These are phyloP conservation scores for Phlebopus sp. DNA, from an alignment of 1,284 basidiomycete species.

Conservation along the genomic window DNA sequence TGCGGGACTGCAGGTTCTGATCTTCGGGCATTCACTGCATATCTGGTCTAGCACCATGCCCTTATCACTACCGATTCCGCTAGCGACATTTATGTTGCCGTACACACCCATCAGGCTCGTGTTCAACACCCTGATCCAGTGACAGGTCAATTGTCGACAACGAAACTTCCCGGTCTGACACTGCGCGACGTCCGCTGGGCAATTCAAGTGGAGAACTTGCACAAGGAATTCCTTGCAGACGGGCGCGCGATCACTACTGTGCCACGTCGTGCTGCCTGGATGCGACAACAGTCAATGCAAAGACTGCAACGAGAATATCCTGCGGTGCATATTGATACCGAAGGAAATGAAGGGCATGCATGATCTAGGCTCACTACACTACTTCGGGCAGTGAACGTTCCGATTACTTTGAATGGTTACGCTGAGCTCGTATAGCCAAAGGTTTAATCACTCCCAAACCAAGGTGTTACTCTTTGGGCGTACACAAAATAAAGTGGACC, in stretches of 20 bases:
- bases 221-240: slow-evolving; percentile 22
- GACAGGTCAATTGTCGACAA: slow-evolving; percentile 13
- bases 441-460: background rate
- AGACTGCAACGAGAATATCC: slow-evolving; percentile 25
- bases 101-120: slow-evolving; percentile 37
- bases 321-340: background rate
- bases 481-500: background rate
- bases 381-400: background rate
- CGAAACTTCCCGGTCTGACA: slow-evolving; percentile 42
- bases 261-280: slow-evolving; percentile 6
- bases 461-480: background rate
- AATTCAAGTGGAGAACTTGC: slow-evolving; percentile 23
- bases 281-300: slow-evolving; percentile 26
- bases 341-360: background rate
- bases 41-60: slow-evolving; percentile 25
- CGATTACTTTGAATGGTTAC: background rate
- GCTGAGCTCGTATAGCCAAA: background rate
- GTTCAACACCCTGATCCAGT: slow-evolving; percentile 13
- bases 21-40: slow-evolving; percentile 4
- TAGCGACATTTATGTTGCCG: slow-evolving; percentile 24
- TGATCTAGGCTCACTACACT: background rate
- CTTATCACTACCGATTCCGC: slow-evolving; percentile 27
- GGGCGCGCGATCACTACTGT: slow-evolving; percentile 24
- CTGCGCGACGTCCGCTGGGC: slow-evolving; percentile 54
- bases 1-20: background rate